Base-by-base conservation (phyloP, 495 filamentous ascomycete species). In the Penicillium waksmanii region DNA sequence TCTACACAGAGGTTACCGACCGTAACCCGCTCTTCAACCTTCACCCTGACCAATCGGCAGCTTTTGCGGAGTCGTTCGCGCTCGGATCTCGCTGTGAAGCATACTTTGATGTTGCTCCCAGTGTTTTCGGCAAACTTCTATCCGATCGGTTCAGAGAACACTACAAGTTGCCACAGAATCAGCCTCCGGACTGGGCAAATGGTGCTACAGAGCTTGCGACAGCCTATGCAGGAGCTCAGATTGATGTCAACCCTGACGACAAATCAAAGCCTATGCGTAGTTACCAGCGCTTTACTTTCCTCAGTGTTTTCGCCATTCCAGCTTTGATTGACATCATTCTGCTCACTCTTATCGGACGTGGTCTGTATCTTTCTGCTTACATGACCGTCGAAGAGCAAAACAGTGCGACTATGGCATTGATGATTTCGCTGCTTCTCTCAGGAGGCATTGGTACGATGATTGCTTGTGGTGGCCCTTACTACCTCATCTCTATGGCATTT, bases 381-480 rank as follows among this genome's bases (percentile, higher is more conserved):
- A 87, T 87, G 84, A 71, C 70, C 0, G 52, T 63, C 11, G 63
- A 73, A 19, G 82, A 85, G 51, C 77, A 80, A 48, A 71, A 73
- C 44, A 82, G 80, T 62, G 84, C 84, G 1, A 87, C 83, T 0
- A 67, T 73, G 42, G 84, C 82, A 0, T 66, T 87, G 55, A 84
- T 87, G 82, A 75, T 82, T 1, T 81, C 83, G 1, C 66, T 87
- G 21, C 65, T 86, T 9, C 66, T 85, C 19, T 84, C 77, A 6
- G 84, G 84, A 59, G 84, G 77, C 3, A 79, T 86, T 50, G 84
- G 84, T 18, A 83, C 84, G 1, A 84, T 81, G 83, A 84, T 87
- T 56, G 77, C 77, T 43, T 80, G 75, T 46, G 83, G 83, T 51
- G 84, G 84, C 1, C 80, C 77, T 2, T 87, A 86, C 69, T 87